These are phyloP conservation scores for Suillus clintonianus DNA, from an alignment of 768 basidiomycete genomes.

Conservation along the genomic window DNA sequence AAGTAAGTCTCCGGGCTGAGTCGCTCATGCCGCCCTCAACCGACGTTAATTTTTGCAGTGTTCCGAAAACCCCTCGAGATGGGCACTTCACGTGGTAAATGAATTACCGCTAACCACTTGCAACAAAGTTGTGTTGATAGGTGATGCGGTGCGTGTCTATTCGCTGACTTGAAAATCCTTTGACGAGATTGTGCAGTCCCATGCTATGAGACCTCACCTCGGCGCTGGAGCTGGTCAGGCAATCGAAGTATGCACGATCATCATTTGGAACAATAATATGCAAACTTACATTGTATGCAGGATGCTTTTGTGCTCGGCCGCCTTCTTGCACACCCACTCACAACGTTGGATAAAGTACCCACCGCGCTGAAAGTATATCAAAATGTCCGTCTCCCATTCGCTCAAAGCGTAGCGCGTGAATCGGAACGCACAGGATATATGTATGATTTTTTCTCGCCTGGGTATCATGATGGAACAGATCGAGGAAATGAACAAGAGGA, in stretches of 20 bases:
- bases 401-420: slow-evolving; percentile 10
- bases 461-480: slow-evolving; percentile 23
- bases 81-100: slow-evolving; percentile 46
- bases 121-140: slow-evolving; percentile 46
- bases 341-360: slow-evolving; percentile 9
- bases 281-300: slow-evolving; percentile 1
- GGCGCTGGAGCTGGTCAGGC: slow-evolving; percentile 29
- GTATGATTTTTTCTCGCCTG: slow-evolving; percentile 17
- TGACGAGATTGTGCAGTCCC: slow-evolving; percentile 10
- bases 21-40: neutral
- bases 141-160: slow-evolving; percentile 44
- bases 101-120: slow-evolving; percentile 41
- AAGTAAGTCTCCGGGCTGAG: slow-evolving; percentile 17
- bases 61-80: slow-evolving; percentile 39
- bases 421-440: slow-evolving; percentile 21
- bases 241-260: slow-evolving; percentile 17
- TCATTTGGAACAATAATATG: neutral
- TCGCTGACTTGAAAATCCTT: neutral
- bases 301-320: slow-evolving; percentile 27
- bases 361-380: slow-evolving; percentile 19
- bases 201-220: slow-evolving; percentile 26
- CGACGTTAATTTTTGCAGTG: slow-evolving; percentile 22
- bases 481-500: slow-evolving; percentile 16
- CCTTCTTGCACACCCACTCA: slow-evolving; percentile 15
- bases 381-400: slow-evolving; percentile 19